Evolutionary conservation across 495 filamentous ascomycete species (phyloP).

Genomic region (Evansstolkia leycettana): DNA sequence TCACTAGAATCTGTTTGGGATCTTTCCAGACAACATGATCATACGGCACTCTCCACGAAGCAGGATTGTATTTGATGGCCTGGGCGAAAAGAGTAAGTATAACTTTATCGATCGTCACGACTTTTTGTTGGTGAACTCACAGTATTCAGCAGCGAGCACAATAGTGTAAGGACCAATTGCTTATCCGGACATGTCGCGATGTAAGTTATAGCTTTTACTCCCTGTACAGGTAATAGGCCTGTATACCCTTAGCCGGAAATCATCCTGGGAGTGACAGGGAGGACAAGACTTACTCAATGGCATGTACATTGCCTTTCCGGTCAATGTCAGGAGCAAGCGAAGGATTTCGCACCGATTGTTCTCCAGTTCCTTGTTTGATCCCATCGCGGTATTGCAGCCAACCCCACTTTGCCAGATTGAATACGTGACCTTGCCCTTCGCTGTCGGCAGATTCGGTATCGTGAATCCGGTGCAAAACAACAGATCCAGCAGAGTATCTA

Average conservation of each 20-base stretch:
- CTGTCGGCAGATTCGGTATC: conserved; percentile 51
- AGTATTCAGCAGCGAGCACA: conserved; percentile 95
- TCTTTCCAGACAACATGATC: conserved; percentile 91
- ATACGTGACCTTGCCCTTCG: conserved; percentile 74
- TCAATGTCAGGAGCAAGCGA: conserved; percentile 72
- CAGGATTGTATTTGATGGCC: conserved; percentile 95
- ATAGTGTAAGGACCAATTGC: conserved; percentile 73
- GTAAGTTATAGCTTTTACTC: conserved; percentile 80
- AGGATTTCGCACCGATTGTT: conserved; percentile 85
- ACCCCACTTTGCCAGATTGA: conserved; percentile 98
- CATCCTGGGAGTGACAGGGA: no score
- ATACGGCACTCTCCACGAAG: conserved; percentile 88
- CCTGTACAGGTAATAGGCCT: conserved; percentile 71
- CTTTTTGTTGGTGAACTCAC: conserved; percentile 43
- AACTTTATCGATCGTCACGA: not conserved
- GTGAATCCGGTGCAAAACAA: conserved; percentile 90
- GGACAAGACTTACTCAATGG: conserved; percentile 51
- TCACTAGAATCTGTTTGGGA: conserved; percentile 81
- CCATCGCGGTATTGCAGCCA: conserved; percentile 81
- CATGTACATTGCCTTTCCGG: conserved; percentile 88
- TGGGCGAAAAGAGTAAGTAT: conserved; percentile 19
- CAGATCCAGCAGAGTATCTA: conserved; percentile 81
- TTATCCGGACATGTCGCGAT: conserved; percentile 80
- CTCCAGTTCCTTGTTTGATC: conserved; percentile 80
- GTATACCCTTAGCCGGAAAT: conserved; percentile 9